Base-by-base conservation (phyloP, 768 basidiomycete genomes). In the Pisolithus microcarpus region DNA sequence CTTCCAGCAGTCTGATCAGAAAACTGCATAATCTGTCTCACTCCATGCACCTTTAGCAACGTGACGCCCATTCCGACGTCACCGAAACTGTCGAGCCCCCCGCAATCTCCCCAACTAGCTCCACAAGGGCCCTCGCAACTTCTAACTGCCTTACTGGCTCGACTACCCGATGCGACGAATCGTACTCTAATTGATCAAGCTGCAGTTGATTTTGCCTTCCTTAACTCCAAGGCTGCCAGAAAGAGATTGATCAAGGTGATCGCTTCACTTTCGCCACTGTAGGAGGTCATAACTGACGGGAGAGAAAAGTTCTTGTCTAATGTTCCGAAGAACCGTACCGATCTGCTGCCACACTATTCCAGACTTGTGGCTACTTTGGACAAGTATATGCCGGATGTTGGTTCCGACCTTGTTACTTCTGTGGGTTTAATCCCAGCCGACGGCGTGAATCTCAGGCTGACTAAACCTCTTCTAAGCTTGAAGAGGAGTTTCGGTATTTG, bases 201-300 rank as follows among this genome's bases (percentile, higher is more conserved):
- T 26, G 93, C 93, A 0, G 81, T 97, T 37, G 95, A 99, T 55
- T 99, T 99, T 65, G 91, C 92, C 0, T 91, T 94, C 61, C 73
- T 99, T 51, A 99, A 98, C 63, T 94, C 92, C 39, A 98, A 98
- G 65, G 92, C 95, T 19, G 91, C 94, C 11, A 75, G 96, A 59
- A 98, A 95, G 65, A 72, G 96, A 50, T 76, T 97, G 38, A 75
- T 91, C 57, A 93, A 84, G 79, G 94, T 93, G 40, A 50, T 56
- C 49, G 44, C 23, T 55, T 23, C 43, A 50, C 39, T 51, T 15
- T 2, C 28, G n/a, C 37, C 21, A n/a, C 30, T 43, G 21, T 49
- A 43, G 34, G 36, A 31, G 23, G 18, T 48, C 21, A 4, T 58
- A 48, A 39, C 52, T 38, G 23, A 58, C 55, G 24, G 54, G 26